phyloP scores from a whole-genome alignment of 2,329 filamentous ascomycete species.

The Chaetomiaceae sp. region DNA sequence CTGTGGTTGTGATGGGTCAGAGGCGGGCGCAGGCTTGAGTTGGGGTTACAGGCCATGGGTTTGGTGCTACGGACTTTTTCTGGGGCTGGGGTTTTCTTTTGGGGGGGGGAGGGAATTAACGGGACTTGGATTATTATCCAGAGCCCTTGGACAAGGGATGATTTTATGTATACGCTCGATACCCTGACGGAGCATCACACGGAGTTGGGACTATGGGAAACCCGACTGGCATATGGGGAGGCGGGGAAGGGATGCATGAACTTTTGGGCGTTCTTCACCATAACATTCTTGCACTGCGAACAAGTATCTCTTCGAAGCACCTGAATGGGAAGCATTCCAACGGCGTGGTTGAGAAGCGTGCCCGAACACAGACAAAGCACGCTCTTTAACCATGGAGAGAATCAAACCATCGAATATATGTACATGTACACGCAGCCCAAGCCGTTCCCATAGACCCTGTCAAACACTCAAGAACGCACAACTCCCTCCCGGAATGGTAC shows the following conservation, averaged over 20 bases:
- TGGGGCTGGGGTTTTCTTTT: background rate
- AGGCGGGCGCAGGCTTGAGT: constrained; percentile 12
- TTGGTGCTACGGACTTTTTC: too few relatives aligned
- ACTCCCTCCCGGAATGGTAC: background rate
- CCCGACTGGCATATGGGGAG: background rate
- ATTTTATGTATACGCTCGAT: too few relatives aligned
- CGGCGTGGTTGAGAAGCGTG: background rate
- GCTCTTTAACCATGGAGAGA: too few relatives aligned
- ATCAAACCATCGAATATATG: background rate
- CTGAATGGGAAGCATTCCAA: too few relatives aligned
- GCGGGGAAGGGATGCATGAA: background rate
- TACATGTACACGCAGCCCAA: constrained; percentile 3
- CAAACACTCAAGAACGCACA: background rate
- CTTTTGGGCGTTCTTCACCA: too few relatives aligned
- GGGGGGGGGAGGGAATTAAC: background rate
- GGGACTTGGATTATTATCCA: too few relatives aligned
- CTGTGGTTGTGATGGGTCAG: constrained; percentile 43
- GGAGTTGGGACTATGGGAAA: background rate
- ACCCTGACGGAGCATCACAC: constrained; percentile 1
- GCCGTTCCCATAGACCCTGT: background rate
- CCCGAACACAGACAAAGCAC: too few relatives aligned
- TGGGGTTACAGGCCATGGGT: too few relatives aligned
- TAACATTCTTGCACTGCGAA: too few relatives aligned
- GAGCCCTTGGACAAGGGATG: too few relatives aligned
- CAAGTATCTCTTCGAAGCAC: too few relatives aligned